Evolutionary conservation across 805 yeast species (phyloP), one percentile per base, ranked within the genome.

Genomic region (Isabelozyma pseudorhagii): DNA sequence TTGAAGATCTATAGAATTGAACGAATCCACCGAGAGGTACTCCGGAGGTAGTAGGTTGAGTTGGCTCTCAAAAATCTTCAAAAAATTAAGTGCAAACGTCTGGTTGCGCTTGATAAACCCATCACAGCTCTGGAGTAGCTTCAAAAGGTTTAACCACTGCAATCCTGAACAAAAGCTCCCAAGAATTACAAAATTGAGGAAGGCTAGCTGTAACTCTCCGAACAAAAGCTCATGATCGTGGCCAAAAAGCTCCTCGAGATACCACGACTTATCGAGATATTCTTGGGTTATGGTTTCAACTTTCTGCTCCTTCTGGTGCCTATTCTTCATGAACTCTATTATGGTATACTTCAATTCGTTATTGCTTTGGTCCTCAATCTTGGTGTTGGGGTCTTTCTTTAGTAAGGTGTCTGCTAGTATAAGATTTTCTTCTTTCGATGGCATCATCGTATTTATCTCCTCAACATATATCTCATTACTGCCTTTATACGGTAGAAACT

Each of bases 141-240:
- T 75, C 10, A 81, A 54, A 36, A 85, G 53, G 15, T 69, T 71
- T 47, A 79, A 72, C 92, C 92, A 87, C 55, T 85, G 91, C 17
- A 79, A 67, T 15, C 81, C 76, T 11, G 85, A 81, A 15, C 87
- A 80, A 57, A 79, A 78, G 61, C 85, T 87, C 13, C 85, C 88
- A 53, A 85, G 69, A 0, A 82, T 55, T 1, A 82, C 57, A 41
- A 77, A 69, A 48, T 78, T 67, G 1, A 83, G 46, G 51, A 74
- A 86, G 2, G 78, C 59, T 17, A 84, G 59, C 54, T 83, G 82
- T 6, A 83, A 58, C 56, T 87, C 90, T 1, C 82, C 81, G 5
- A 83, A 51, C 3, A 81, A 53, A 2, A 59, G 43, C 0, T 58
- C 59, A 15, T 41, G 55, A 46, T 61, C 72, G 18, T 54, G 56